Evolutionary conservation across 1,139 yeast species (phyloP).

Genomic region (Yamadazyma kanchanaburiensis): DNA sequence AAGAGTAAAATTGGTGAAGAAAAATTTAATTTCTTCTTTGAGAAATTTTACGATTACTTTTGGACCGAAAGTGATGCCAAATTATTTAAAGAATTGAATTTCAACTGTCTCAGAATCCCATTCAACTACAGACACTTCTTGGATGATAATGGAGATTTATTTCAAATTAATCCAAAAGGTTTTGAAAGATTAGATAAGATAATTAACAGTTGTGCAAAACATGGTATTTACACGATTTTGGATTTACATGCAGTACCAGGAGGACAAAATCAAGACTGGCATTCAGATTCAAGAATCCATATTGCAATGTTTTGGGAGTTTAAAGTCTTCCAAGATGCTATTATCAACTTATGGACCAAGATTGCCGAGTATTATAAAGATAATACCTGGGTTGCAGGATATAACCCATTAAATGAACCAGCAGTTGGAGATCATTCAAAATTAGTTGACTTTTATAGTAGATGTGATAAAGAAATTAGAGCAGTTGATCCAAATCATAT

Average conservation of each 20-base stretch:
- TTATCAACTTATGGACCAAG: constrained; percentile 37
- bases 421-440: constrained; percentile 36
- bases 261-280: constrained; percentile 52
- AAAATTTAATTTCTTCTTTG: constrained; percentile 42
- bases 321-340: constrained; percentile 40
- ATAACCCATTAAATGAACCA: constrained; percentile 48
- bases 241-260: constrained; percentile 48
- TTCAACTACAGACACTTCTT: constrained; percentile 46
- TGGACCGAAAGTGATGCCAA: constrained; percentile 45
- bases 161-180: constrained; percentile 34
- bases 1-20: constrained; percentile 34
- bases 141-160: constrained; percentile 38
- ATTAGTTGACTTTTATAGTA: constrained; percentile 31
- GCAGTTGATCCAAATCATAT: constrained; percentile 42
- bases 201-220: constrained; percentile 34
- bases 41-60: constrained; percentile 44
- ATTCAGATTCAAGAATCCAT: constrained; percentile 40
- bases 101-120: constrained; percentile 44
- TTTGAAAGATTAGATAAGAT: constrained; percentile 38
- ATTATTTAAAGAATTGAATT: constrained; percentile 35
- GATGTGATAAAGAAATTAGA: constrained; percentile 33
- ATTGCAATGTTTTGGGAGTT: constrained; percentile 45
- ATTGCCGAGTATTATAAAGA: constrained; percentile 39
- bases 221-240: constrained; percentile 40
- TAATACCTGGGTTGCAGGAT: constrained; percentile 46